Base-by-base conservation (phyloP, 2,329 filamentous ascomycete species). In the Neopestalotiopsis sp. region DNA sequence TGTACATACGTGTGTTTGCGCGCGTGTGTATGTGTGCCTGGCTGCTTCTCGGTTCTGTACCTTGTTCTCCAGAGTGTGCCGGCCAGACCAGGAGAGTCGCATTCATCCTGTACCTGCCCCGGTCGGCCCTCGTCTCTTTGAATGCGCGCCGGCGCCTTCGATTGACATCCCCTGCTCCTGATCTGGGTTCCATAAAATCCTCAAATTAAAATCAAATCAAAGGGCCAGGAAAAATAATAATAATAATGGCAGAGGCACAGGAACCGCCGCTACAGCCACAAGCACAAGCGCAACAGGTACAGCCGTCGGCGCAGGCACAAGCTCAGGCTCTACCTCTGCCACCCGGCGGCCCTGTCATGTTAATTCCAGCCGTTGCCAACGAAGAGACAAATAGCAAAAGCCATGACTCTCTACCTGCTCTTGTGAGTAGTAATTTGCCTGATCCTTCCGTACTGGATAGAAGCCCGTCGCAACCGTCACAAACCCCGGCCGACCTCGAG, bases 141-240 rank as follows among this genome's bases (percentile, higher is more conserved):
- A 69, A n/a, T 62, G 59, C 59, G 66, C 66, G 28, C 24, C 63
- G 42, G 24, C 28, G 49, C 9, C 30, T 45, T 57, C 45, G 68
- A 68, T 71, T 67, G 71, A 70, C 66, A 72, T 71, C 77, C 77
- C 77, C 77, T 78, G 77, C 65, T 42, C 28, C 38, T 56, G 75
- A 76, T 78, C 76, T 64, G 61, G 61, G 75, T 72, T 73, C 74
- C 74, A 76, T 75, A 75, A 76, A 75, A 75, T 74, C 72, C 74
- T 75, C 75, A 78, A 78, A 78, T 78, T 78, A 78, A 78, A 78
- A 75, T 75, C 76, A 77, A 78, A 78, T 78, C 75, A 77, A 67
- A 76, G 78, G 77, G 77, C 74, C 75, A 78, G 77, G 77, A 74
- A 74, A 34, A 40, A 20, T 40, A 34, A 20, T 40, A 62, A 30